A percentile compares a stretch with the other conserved stretches of the same genome.
phyloP scores from a whole-genome alignment of 2,329 filamentous ascomycete species.

The Ophiostoma tasmaniense region DNA sequence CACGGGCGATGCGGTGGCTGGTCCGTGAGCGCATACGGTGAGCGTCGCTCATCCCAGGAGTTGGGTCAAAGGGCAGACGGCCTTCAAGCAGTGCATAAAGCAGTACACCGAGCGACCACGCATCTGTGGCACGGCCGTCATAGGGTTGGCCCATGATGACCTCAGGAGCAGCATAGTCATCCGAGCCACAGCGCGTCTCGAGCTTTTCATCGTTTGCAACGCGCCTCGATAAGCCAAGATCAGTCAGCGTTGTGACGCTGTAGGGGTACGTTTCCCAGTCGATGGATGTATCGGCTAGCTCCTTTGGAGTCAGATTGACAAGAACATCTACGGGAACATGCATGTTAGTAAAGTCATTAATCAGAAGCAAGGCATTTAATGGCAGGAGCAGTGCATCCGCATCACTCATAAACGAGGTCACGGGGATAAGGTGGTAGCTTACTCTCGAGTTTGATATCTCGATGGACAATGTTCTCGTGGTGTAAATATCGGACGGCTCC shows the following conservation, averaged over 20 bases:
- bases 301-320: slow-evolving; percentile 66
- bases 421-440: slow-evolving; percentile 31
- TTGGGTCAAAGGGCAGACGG: slow-evolving; percentile 85
- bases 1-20: slow-evolving; percentile 87
- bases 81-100: slow-evolving; percentile 90
- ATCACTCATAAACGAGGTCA: not conserved
- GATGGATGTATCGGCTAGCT: slow-evolving; percentile 53
- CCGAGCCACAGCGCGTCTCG: slow-evolving; percentile 88
- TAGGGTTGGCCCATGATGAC: slow-evolving; percentile 93
- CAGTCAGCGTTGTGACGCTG: slow-evolving; percentile 80
- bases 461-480: slow-evolving; percentile 76
- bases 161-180: slow-evolving; percentile 95
- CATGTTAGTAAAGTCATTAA: not conserved
- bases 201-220: slow-evolving; percentile 80
- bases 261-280: slow-evolving; percentile 71
- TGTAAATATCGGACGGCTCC: slow-evolving; percentile 82
- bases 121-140: slow-evolving; percentile 83
- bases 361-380: not conserved
- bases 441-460: slow-evolving; percentile 97
- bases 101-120: slow-evolving; percentile 89
- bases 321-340: slow-evolving; percentile 61
- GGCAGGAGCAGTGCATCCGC: not conserved
- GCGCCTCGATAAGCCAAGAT: slow-evolving; percentile 79
- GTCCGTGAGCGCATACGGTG: slow-evolving; percentile 71
- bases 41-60: slow-evolving; percentile 69